A percentile compares a stretch with the other conserved stretches of the same genome.
Evolutionary conservation across 2,329 filamentous ascomycete species (phyloP).

Genomic region (Cytospora schulzeri): DNA sequence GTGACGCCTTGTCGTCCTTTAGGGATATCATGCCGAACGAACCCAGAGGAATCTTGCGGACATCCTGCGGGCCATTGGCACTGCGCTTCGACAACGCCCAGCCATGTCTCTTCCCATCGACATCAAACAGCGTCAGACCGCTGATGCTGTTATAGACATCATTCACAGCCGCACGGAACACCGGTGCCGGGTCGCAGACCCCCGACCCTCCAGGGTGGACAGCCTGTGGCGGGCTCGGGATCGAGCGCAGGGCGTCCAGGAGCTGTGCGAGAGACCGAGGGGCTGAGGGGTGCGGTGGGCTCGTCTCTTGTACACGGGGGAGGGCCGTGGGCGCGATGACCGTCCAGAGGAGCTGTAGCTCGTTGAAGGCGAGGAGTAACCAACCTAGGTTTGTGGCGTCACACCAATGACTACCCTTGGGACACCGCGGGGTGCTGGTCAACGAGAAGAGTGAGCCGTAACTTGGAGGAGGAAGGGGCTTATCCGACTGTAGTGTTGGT

Average conservation of each 20-base stretch:
- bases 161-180: constrained; percentile 49
- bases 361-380: constrained; percentile 54
- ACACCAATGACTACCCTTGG: constrained; percentile 52
- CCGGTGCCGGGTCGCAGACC: constrained; percentile 52
- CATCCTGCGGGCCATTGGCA: constrained; percentile 40
- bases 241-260: constrained; percentile 45
- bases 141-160: constrained; percentile 55
- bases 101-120: constrained; percentile 50
- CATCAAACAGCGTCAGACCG: constrained; percentile 52
- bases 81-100: constrained; percentile 51
- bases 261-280: constrained; percentile 49
- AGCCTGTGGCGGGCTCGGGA: constrained; percentile 47
- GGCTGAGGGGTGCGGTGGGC: constrained; percentile 25
- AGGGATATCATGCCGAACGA: constrained; percentile 15
- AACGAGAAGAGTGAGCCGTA: constrained; percentile 34
- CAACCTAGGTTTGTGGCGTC: constrained; percentile 57
- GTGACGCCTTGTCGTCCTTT: not conserved
- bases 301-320: not conserved
- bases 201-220: constrained; percentile 41
- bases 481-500: not conserved
- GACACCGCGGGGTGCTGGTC: constrained; percentile 48
- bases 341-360: constrained; percentile 47
- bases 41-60: constrained; percentile 27
- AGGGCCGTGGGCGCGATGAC: constrained; percentile 40
- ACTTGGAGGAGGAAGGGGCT: not conserved